A percentile compares a stretch with the other conserved stretches of the same genome.
phyloP scores from a whole-genome alignment of 768 basidiomycete species.

The Coprinopsis marcescibilis region DNA sequence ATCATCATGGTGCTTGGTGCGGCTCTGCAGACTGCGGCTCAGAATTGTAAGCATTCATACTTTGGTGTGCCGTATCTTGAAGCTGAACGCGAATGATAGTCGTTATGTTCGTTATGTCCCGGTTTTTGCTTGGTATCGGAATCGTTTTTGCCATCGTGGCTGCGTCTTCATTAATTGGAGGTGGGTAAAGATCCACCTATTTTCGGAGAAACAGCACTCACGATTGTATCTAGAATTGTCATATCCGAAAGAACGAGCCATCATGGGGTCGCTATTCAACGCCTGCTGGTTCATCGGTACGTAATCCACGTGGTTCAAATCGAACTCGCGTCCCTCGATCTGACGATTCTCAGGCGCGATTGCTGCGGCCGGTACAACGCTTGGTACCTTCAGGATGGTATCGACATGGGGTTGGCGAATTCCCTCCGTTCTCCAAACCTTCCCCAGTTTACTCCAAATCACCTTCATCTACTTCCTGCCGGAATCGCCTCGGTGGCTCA shows the following conservation, averaged over 20 bases:
- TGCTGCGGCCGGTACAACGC: conserved; percentile 53
- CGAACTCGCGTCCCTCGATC: too few species aligned
- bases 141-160: conserved; percentile 58
- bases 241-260: conserved; percentile 65
- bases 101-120: conserved; percentile 53
- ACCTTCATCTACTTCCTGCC: conserved; percentile 52
- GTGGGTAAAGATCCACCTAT: conserved; percentile 16
- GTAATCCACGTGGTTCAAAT: too few species aligned
- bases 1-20: conserved; percentile 45
- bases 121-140: conserved; percentile 53
- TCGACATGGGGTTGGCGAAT: conserved; percentile 65
- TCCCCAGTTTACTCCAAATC: conserved; percentile 50
- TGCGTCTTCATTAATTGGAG: conserved; percentile 60
- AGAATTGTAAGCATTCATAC: conserved; percentile 37
- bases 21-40: conserved; percentile 36
- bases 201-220: not conserved
- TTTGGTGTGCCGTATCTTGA: not conserved
- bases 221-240: conserved; percentile 41
- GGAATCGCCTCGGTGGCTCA: conserved; percentile 62
- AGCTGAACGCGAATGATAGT: too few species aligned
- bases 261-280: conserved; percentile 59
- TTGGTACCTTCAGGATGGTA: conserved; percentile 56
- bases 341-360: conserved; percentile 37
- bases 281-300: conserved; percentile 55
- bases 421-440: conserved; percentile 51